Evolutionary conservation across 805 yeast species (phyloP), one percentile per base, ranked within the genome.

Genomic region (Candida nonsorbophila): DNA sequence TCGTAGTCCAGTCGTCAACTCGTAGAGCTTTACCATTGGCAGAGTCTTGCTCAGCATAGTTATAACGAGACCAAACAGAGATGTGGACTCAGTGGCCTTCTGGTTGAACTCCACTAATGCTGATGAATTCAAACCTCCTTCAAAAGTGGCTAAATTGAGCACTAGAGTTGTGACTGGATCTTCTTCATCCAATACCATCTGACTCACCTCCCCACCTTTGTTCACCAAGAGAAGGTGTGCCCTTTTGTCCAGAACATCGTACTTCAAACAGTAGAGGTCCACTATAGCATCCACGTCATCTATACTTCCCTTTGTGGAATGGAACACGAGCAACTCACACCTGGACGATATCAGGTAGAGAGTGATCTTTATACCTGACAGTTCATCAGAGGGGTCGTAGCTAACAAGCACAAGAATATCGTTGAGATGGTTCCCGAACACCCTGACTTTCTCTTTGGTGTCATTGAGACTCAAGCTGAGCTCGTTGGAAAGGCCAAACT

Each of bases 31-130:
- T 18, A 44, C 14, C 22, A 38, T 27, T 18, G 33, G 28, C 13
- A 16, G 34, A 17, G 8, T 22, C 13, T 18, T 24, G 4, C 27
- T 20, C 3, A 13, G 8, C 4, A 39, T 37, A 17, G 39, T 27
- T 1, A 48, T 18, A 4, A 36, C 41, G 10, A 51, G 36, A 3
- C 52, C 53, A 37, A 28, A 44, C 12, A n/a, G 24, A 18, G 34
- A 41, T 7, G 21, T 18, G 4, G 7, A 13, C 3, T 15, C 10
- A 2, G 24, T 25, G 8, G 32, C 12, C 23, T 39, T 41, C 8
- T 31, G 30, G 7, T 33, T 25, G 22, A 47, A 45, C 22, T 46
- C 42, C 11, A 38, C 37, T 10, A 47, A 23, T 9, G 30, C 32
- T 2, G 38, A 24, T 6, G 41, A 32, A n/a, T 14, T 12, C 5